Percentiles rank a stretch among this genome's conserved stretches.
Conservation (phyloP, 129 eudicot species). For the Pulicaria dysenterica region DNA sequence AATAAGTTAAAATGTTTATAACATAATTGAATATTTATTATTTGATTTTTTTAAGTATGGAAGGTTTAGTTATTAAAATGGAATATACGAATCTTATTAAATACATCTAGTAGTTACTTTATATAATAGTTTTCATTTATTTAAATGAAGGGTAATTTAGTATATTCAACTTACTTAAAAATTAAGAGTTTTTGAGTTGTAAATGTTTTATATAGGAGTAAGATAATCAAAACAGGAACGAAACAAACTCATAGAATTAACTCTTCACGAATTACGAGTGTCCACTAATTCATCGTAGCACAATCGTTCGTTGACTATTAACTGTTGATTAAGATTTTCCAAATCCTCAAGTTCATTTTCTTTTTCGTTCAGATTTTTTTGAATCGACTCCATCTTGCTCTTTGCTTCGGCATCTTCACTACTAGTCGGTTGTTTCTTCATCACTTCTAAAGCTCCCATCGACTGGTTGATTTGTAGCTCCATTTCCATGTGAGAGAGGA, state of each 20-base stretch:
- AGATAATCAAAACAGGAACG: neutral
- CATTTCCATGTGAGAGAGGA: too few relatives aligned
- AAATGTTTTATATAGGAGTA: too few relatives aligned
- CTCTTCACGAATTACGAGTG: constrained; percentile 77
- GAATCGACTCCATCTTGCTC: constrained; percentile 28
- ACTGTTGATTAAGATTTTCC: constrained; percentile 48
- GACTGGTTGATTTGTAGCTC: constrained; percentile 49
- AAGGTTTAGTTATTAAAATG: too few relatives aligned
- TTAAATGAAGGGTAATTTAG: too few relatives aligned
- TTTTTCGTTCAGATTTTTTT: constrained; percentile 51
- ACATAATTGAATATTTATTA: too few relatives aligned
- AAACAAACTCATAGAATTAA: constrained; percentile 48
- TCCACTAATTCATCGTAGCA: constrained; percentile 66
- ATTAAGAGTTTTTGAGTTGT: too few relatives aligned
- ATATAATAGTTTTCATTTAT: too few relatives aligned
- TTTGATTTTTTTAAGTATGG: too few relatives aligned
- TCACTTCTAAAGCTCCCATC: constrained; percentile 60
- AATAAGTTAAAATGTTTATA: too few relatives aligned
- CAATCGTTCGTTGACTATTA: constrained; percentile 50
- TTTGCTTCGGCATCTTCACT: constrained; percentile 44
- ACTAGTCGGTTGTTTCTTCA: constrained; percentile 46
- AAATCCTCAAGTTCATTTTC: constrained; percentile 54
- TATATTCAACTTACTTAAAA: too few relatives aligned
- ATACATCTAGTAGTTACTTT: too few relatives aligned
- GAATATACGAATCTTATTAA: too few relatives aligned